phyloP scores from a whole-genome alignment of 2,329 filamentous ascomycete species.

The Diplodia mutila region DNA sequence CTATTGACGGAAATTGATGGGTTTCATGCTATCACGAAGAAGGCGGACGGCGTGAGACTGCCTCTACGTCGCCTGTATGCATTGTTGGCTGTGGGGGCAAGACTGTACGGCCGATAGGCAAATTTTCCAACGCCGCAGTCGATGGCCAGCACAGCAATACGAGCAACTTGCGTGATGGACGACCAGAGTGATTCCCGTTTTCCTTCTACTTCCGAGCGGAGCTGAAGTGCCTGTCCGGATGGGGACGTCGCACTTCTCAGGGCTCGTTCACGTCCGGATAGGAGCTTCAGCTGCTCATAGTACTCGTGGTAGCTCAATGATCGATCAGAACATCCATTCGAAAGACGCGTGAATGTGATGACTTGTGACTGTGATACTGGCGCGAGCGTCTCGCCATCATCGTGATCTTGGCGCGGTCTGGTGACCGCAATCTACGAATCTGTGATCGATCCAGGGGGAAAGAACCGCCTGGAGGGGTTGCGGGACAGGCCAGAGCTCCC shows the following conservation, averaged over 20 bases:
- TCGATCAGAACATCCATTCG: background rate
- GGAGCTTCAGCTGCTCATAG: background rate
- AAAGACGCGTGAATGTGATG: background rate
- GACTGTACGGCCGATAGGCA: background rate
- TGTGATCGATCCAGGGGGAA: conserved; percentile 6
- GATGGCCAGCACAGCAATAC: background rate
- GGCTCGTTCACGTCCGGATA: background rate
- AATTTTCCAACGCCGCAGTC: background rate
- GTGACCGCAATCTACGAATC: background rate
- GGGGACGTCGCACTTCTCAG: background rate
- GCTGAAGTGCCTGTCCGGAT: background rate
- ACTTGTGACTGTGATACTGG: background rate
- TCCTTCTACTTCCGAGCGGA: background rate
- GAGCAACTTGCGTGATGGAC: background rate
- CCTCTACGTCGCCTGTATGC: background rate
- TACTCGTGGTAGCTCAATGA: background rate
- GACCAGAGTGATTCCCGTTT: background rate
- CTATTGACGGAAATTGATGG: conserved; percentile 21
- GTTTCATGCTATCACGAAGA: conserved; percentile 7
- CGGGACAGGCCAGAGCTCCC: background rate
- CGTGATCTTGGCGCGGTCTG: background rate
- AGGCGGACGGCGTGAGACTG: background rate
- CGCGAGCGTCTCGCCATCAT: background rate
- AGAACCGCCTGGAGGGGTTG: background rate
- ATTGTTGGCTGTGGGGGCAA: background rate